phyloP scores from a whole-genome alignment of 2,329 filamentous ascomycete genomes.

The Hortaea werneckii region DNA sequence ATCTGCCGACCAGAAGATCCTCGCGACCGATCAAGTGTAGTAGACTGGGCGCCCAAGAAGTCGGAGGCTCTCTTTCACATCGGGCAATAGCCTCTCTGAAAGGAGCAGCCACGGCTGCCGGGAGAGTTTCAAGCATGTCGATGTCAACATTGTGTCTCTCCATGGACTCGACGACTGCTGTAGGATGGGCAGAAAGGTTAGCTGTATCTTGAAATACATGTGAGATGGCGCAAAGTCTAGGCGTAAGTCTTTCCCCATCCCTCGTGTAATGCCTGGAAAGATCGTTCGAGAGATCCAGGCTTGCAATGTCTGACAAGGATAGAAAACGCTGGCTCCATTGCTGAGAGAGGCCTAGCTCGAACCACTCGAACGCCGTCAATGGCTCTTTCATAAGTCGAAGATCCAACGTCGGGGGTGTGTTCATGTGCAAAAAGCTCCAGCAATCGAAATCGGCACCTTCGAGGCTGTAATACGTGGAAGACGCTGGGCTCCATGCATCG shows the following conservation, averaged over 20 bases:
- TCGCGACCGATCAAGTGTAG: conserved; percentile 69
- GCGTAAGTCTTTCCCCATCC: conserved; percentile 10
- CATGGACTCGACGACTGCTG: conserved; percentile 47
- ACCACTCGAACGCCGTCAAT: too few species aligned
- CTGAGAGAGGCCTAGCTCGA: too few species aligned
- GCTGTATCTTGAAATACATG: conserved; percentile 14
- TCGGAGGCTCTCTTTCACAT: conserved; percentile 73
- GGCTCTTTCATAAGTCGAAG: too few species aligned
- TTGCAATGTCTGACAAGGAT: conserved; percentile 14
- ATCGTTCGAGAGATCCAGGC: conserved; percentile 4
- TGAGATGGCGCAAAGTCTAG: conserved; percentile 15
- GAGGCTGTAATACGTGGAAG: conserved; percentile 47
- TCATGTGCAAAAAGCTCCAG: neutral
- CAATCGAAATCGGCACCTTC: conserved; percentile 28
- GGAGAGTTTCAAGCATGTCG: conserved; percentile 67
- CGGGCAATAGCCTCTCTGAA: conserved; percentile 75
- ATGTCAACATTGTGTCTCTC: conserved; percentile 57
- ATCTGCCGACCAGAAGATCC: conserved; percentile 46
- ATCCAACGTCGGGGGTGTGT: neutral
- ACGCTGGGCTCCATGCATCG: conserved; percentile 47
- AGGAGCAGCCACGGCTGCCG: conserved; percentile 70
- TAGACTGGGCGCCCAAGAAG: conserved; percentile 61
- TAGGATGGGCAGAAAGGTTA: conserved; percentile 11
- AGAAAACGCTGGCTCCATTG: conserved; percentile 7
- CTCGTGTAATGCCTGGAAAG: conserved; percentile 3